phyloP scores from a whole-genome alignment of 371 early-diverging fungal species.

The Smittium culicis region DNA sequence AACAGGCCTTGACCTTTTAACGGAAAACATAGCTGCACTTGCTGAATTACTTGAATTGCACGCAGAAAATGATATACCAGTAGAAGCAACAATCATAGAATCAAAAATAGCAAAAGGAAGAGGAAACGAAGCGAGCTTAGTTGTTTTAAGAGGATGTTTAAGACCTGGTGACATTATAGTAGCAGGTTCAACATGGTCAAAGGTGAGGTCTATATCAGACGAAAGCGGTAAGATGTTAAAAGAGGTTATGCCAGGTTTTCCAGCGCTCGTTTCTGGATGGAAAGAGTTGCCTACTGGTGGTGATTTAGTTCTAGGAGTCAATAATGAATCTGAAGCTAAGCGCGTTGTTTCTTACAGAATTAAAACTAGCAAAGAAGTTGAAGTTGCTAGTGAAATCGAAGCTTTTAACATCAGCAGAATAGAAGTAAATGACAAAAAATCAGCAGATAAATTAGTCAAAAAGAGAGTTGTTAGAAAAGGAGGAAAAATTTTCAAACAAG shows the following conservation, averaged over 20 bases:
- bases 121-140: constrained; percentile 69
- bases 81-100: constrained; percentile 79
- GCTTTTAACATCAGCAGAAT: constrained; percentile 61
- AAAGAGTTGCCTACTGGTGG: constrained; percentile 82
- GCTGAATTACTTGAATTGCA: constrained; percentile 75
- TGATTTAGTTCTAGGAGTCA: constrained; percentile 68
- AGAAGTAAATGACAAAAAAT: constrained; percentile 40
- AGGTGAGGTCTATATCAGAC: constrained; percentile 68
- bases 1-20: constrained; percentile 66
- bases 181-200: constrained; percentile 73
- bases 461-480: constrained; percentile 41
- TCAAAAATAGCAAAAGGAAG: constrained; percentile 72
- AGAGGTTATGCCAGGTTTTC: constrained; percentile 72
- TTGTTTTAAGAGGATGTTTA: constrained; percentile 78
- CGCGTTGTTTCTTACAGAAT: constrained; percentile 51
- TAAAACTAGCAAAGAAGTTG: constrained; percentile 42
- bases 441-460: constrained; percentile 53
- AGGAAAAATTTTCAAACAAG: constrained; percentile 37
- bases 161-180: constrained; percentile 60
- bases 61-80: constrained; percentile 54
- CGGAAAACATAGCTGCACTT: constrained; percentile 71
- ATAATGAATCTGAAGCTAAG: constrained; percentile 57
- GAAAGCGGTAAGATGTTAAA: constrained; percentile 55
- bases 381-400: constrained; percentile 48
- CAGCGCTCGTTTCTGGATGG: constrained; percentile 87